Conservation (phyloP, 2,329 filamentous ascomycete genomes). For the Cercospora brassicicola region DNA sequence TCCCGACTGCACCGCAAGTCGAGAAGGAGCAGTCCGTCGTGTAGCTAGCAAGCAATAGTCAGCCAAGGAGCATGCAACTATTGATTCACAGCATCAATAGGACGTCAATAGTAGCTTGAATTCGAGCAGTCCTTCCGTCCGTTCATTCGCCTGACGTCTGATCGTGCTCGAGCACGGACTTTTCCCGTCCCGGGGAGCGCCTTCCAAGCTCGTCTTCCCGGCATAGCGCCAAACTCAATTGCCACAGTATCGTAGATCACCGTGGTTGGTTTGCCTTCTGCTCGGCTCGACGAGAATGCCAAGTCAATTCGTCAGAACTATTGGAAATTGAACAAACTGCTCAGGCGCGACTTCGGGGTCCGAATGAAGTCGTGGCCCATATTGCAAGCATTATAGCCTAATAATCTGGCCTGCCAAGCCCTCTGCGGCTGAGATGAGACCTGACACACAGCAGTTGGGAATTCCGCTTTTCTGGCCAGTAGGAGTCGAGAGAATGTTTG, state of each 20-base stretch:
- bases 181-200: background rate
- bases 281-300: background rate
- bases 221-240: slow-evolving; percentile 1
- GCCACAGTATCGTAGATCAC: background rate
- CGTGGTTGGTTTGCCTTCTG: background rate
- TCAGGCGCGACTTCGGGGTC: background rate
- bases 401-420: background rate
- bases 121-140: background rate
- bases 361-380: background rate
- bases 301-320: background rate
- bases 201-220: background rate
- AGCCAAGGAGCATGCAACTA: background rate
- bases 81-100: background rate
- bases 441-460: background rate
- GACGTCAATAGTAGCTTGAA: background rate
- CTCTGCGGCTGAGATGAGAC: background rate
- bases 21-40: background rate
- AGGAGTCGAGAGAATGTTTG: background rate
- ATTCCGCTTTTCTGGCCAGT: background rate
- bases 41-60: background rate
- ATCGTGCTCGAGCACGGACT: background rate
- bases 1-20: background rate
- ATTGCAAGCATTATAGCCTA: background rate
- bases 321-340: background rate
- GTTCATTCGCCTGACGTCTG: background rate